phyloP scores from a whole-genome alignment of 2,329 filamentous ascomycete species.

The Talaromyces islandicus region DNA sequence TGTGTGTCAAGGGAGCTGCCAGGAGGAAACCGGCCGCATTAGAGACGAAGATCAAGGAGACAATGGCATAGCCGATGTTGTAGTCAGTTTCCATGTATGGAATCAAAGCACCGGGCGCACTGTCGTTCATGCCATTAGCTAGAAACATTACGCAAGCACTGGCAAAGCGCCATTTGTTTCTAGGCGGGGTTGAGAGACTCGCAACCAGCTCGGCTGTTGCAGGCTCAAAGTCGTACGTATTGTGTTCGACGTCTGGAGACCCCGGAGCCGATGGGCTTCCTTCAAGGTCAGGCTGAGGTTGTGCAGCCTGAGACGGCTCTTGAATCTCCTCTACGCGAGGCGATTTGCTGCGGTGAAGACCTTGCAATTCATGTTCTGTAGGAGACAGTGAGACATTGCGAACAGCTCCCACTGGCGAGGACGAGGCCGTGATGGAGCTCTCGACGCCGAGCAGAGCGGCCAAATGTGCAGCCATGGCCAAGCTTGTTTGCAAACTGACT shows the following conservation, averaged over 20 bases:
- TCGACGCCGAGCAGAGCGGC: conserved; percentile 40
- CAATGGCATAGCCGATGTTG: conserved; percentile 67
- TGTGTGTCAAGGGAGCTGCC: conserved; percentile 64
- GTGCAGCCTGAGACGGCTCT: neutral
- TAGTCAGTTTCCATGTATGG: conserved; percentile 76
- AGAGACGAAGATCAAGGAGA: conserved; percentile 76
- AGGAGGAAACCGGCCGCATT: conserved; percentile 71
- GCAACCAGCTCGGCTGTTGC: conserved; percentile 17
- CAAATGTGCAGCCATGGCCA: conserved; percentile 18
- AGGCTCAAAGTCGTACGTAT: neutral
- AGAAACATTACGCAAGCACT: conserved; percentile 62
- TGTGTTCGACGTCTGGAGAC: conserved; percentile 9
- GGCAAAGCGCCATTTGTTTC: conserved; percentile 65
- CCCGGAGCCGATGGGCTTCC: conserved; percentile 11
- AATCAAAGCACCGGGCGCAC: conserved; percentile 69
- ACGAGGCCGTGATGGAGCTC: conserved; percentile 25
- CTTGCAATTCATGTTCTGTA: conserved; percentile 18
- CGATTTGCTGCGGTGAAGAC: conserved; percentile 9
- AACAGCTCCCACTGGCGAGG: conserved; percentile 30
- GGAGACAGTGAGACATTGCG: conserved; percentile 20
- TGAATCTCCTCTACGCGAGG: conserved; percentile 7
- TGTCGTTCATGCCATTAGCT: conserved; percentile 67
- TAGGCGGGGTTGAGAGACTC: conserved; percentile 33
- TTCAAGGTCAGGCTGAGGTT: conserved; percentile 18
- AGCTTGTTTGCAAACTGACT: neutral